A percentile compares a stretch with the other conserved stretches of the same genome.
Conservation (phyloP, 192 early-diverging fungal genomes). For the Gaertneriomyces sp. region DNA sequence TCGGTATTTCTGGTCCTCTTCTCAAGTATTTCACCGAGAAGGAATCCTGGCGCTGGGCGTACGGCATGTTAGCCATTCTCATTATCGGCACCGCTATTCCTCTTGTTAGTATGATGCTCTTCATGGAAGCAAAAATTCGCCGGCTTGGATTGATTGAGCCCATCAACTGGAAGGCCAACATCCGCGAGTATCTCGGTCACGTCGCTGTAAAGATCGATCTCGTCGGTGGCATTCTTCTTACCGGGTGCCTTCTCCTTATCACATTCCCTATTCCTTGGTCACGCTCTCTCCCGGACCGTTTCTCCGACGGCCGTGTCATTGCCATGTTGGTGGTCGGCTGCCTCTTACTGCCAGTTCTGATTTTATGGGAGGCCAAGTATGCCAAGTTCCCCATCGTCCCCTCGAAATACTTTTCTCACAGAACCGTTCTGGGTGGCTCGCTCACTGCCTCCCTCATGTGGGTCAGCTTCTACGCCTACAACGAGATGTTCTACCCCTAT, state of each 20-base stretch:
- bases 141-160: neutral
- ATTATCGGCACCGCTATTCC: neutral
- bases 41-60: conserved; percentile 6
- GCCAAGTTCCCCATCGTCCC: conserved; percentile 9
- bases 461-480: conserved; percentile 3
- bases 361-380: conserved; percentile 4
- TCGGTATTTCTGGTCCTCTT: neutral
- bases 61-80: conserved; percentile 4
- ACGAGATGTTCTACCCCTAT: neutral
- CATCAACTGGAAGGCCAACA: neutral
- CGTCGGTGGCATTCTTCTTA: conserved; percentile 1
- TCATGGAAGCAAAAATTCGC: neutral
- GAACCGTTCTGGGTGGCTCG: conserved; percentile 4
- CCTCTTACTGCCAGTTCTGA: neutral
- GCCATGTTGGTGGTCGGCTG: conserved; percentile 7
- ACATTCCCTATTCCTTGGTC: neutral
- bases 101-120: neutral
- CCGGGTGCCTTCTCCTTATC: neutral
- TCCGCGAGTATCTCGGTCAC: neutral
- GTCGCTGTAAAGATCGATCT: conserved; percentile 5
- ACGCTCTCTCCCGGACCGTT: neutral
- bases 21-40: neutral
- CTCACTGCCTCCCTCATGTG: conserved; percentile 11
- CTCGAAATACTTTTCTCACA: neutral
- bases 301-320: conserved; percentile 1